phyloP scores from a whole-genome alignment of 1,139 yeast species.

The Pichia sp. region DNA sequence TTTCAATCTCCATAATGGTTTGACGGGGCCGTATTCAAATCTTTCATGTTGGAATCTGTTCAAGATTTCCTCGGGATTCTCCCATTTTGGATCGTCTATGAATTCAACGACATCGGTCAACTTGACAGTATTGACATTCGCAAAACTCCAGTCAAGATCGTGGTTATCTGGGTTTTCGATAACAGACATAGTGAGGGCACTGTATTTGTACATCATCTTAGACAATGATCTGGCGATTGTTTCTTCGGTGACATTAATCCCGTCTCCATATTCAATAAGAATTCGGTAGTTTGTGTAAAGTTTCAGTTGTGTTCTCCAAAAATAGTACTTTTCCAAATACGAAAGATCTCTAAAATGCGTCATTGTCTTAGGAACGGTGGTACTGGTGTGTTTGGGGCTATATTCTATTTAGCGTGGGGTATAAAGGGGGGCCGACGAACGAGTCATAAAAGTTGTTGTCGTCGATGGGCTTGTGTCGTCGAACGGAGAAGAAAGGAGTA shows the following conservation, averaged over 20 bases:
- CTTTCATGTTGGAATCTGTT: neutral
- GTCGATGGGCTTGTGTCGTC: too few species aligned
- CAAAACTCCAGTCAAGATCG: neutral
- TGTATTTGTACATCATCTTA: constrained; percentile 9
- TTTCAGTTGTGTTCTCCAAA: constrained; percentile 13
- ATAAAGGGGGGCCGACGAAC: too few species aligned
- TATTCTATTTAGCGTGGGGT: too few species aligned
- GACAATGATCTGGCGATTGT: constrained; percentile 7
- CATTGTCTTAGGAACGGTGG: too few species aligned
- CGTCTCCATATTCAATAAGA: constrained; percentile 6
- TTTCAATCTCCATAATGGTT: constrained; percentile 19
- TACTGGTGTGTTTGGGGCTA: too few species aligned
- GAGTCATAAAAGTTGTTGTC: too few species aligned
- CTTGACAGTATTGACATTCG: constrained; percentile 10
- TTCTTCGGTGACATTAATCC: constrained; percentile 5
- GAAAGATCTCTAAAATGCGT: neutral
- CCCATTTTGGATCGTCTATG: neutral
- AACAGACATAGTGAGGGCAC: constrained; percentile 9
- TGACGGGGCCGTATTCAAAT: constrained; percentile 4
- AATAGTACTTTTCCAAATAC: constrained; percentile 8
- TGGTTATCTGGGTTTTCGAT: neutral
- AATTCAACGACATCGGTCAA: constrained; percentile 6
- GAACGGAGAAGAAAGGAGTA: too few species aligned
- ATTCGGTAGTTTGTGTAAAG: constrained; percentile 12
- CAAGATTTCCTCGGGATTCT: constrained; percentile 2